phyloP scores from a whole-genome alignment of 2,329 filamentous ascomycete species.

The Pseudomassariella vexata region DNA sequence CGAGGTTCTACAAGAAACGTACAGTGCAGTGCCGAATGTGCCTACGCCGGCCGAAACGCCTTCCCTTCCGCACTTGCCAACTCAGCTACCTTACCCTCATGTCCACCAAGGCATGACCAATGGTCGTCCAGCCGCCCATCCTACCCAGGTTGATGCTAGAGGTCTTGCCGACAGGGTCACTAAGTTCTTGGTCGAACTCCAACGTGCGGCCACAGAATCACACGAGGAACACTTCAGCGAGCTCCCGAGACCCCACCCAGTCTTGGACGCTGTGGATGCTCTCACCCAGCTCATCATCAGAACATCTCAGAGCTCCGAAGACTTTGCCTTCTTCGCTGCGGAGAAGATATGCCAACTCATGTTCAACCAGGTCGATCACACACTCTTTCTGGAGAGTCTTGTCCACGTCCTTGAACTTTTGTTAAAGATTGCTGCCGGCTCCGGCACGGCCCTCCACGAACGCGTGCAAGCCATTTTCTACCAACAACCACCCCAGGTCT shows the following conservation, averaged over 20 bases:
- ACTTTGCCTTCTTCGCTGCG: constrained; percentile 52
- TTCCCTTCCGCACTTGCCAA: constrained; percentile 44
- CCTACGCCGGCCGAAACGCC: constrained; percentile 56
- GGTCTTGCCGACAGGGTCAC: constrained; percentile 48
- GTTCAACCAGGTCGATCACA: constrained; percentile 46
- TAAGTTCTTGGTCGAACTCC: constrained; percentile 53
- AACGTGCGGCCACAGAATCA: constrained; percentile 46
- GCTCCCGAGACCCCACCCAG: constrained; percentile 50
- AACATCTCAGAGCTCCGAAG: constrained; percentile 54
- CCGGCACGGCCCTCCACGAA: constrained; percentile 44
- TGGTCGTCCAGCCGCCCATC: constrained; percentile 37
- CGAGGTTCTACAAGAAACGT: constrained; percentile 59
- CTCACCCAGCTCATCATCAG: constrained; percentile 59
- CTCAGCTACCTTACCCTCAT: constrained; percentile 51
- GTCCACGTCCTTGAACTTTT: constrained; percentile 57
- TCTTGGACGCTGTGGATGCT: constrained; percentile 58
- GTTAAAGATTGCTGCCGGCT: constrained; percentile 46
- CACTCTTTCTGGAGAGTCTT: constrained; percentile 53
- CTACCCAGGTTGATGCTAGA: constrained; percentile 46
- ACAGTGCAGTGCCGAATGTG: constrained; percentile 48
- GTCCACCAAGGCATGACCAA: constrained; percentile 44
- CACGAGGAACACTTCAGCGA: constrained; percentile 55
- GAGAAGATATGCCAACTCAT: constrained; percentile 54
- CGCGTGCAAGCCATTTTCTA: constrained; percentile 52
- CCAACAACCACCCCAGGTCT: constrained; percentile 48